Evolutionary conservation across 148 eudicot genomes (phyloP).

Genomic region (Tetragonia tetragonoides): DNA sequence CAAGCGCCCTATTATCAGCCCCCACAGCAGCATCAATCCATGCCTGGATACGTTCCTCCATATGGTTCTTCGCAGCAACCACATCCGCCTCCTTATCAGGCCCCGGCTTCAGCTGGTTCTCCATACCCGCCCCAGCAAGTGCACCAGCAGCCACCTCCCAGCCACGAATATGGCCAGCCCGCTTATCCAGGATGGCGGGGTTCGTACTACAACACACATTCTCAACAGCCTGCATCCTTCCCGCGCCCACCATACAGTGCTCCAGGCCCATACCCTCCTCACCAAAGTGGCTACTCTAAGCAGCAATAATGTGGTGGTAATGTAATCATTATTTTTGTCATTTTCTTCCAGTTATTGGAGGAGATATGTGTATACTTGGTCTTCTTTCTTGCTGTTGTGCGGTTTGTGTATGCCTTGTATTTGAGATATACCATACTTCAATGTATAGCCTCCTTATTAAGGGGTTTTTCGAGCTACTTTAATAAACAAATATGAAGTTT

Average conservation of each 20-base stretch:
- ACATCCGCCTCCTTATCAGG: constrained; percentile 43
- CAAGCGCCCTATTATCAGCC: constrained; percentile 56
- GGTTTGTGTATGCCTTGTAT: constrained; percentile 20
- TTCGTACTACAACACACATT: constrained; percentile 63
- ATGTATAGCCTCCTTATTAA: constrained; percentile 23
- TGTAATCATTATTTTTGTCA: neutral
- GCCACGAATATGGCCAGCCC: constrained; percentile 85
- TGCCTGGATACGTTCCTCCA: constrained; percentile 46
- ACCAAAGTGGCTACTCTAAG: constrained; percentile 85
- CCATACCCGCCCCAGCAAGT: constrained; percentile 57
- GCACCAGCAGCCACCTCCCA: constrained; percentile 50
- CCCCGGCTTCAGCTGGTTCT: constrained; percentile 31
- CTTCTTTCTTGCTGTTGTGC: neutral
- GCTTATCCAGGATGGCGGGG: constrained; percentile 96
- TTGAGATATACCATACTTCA: constrained; percentile 6
- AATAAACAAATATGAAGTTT: too few species aligned
- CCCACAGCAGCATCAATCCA: constrained; percentile 29
- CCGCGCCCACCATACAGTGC: constrained; percentile 85
- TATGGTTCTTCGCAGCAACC: constrained; percentile 43
- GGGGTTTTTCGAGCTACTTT: too few species aligned
- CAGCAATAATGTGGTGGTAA: constrained; percentile 34
- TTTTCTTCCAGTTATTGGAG: neutral
- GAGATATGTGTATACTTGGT: neutral
- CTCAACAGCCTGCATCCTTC: constrained; percentile 65
- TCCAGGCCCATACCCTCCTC: constrained; percentile 68